Evolutionary conservation across 2,329 filamentous ascomycete species (phyloP), one percentile per base, ranked within the genome.

Genomic region (Colletotrichum musae): DNA sequence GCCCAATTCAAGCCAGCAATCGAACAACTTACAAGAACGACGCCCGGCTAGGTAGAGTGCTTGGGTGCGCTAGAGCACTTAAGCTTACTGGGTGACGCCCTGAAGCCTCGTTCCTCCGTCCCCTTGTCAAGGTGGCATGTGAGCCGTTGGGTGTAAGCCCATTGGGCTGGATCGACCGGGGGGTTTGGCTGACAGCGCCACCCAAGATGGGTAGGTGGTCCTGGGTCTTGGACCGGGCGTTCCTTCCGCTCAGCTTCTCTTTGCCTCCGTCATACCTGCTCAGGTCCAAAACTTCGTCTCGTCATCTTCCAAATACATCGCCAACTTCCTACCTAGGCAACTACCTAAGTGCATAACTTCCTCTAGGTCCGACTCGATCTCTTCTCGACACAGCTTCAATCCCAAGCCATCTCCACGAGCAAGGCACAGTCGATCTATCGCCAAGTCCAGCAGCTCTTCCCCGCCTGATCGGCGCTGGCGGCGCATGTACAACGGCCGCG

Each of bases 91-190:
- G 32, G 16, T 43, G 39, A 50, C 41, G 6, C 32, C 43, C 45
- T 21, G 26, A 59, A 18, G 45, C n/a, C 36, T n/a, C 18, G 48
- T 43, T 52, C 48, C 56, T 52, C 67, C 62, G 51, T 41, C 45
- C 45, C 57, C 56, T 21, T 58, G 62, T 67, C 56, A 18, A 18
- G 7, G 60, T 52, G 15, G 32, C 62, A 67, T 70, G 67, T 70
- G 62, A 70, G 41, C 36, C 47, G 43, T 67, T 70, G 66, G 62
- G 51, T 67, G 62, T 70, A 70, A 70, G 62, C 67, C 67, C 57
- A 70, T 70, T 70, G 62, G 67, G 43, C 43, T 39, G 16, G 13
- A 16, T 5, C 36, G 15, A 18, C 26, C 21, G 9, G 52, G 58
- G 58, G 21, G 32, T 36, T 7, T 51, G 15, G 54, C 56, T 21